These are phyloP conservation scores for Diaporthe capsici DNA, from an alignment of 2,329 filamentous ascomycete species.

Conservation along the genomic window DNA sequence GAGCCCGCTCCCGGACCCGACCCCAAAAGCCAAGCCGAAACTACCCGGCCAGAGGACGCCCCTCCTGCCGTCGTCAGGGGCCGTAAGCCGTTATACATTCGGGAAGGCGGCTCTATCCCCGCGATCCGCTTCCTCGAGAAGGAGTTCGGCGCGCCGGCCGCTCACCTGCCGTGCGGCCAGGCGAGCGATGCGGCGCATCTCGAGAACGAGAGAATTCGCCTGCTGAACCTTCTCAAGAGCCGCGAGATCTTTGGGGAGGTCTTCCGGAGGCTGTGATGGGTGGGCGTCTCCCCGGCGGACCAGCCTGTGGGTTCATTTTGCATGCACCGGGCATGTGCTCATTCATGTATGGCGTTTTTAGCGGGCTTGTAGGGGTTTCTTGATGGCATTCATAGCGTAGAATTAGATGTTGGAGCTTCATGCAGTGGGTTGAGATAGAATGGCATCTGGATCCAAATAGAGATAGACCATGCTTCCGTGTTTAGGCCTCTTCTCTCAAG, in stretches of 20 bases:
- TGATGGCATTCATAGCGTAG: not conserved
- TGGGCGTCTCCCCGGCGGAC: not conserved
- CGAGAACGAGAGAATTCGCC: constrained; percentile 91
- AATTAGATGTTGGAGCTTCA: not conserved
- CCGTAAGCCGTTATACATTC: constrained; percentile 87
- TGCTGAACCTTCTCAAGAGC: constrained; percentile 91
- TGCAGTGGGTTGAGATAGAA: not conserved
- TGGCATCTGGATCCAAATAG: not conserved
- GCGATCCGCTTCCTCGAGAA: constrained; percentile 95
- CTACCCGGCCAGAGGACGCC: not conserved
- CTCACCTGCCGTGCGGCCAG: constrained; percentile 94
- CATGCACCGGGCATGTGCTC: too few species aligned
- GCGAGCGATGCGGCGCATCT: constrained; percentile 94
- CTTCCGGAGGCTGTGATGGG: constrained; percentile 74
- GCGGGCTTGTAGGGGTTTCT: not conserved
- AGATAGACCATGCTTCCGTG: not conserved
- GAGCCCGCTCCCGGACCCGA: not conserved
- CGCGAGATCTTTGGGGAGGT: constrained; percentile 92
- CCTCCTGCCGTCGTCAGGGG: constrained; percentile 50
- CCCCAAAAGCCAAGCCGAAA: not conserved
- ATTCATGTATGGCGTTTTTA: not conserved
- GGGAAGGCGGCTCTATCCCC: constrained; percentile 95
- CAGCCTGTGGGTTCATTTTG: too few species aligned
- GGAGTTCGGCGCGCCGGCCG: constrained; percentile 90
- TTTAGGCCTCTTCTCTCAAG: not conserved